Base-by-base conservation (phyloP, 1,284 basidiomycete genomes). In the Tranzscheliella williamsii region DNA sequence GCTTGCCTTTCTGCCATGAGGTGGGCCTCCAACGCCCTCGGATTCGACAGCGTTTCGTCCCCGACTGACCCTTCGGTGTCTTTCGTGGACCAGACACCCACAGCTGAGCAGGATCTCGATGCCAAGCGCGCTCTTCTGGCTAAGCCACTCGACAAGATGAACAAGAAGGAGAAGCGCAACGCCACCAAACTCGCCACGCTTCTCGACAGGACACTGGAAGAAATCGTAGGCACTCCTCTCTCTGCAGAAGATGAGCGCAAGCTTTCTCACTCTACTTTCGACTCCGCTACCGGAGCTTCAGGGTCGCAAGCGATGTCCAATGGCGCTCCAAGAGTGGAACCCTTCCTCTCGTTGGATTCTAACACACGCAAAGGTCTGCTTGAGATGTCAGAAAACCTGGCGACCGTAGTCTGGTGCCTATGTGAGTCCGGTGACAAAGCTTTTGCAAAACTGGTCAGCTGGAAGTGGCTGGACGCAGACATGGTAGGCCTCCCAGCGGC, bases 131-230 rank as follows among this genome's bases (percentile, higher is more conserved):
- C 56, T 5, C 45, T 66, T 4, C 46, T 67, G 11, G 38, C 64
- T 15, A 75, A 73, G 49, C 64, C 72, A 11, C 40, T 67, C 38
- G 75, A 73, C 16, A 46, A 75, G 44, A 71, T 77, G 72, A 77
- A 77, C 55, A 66, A 70, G 32, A 77, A 77, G 58, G 70, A 77
- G 41, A 70, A 62, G 42, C 44, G 75, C 12, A 72, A 71, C 32
- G 67, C 68, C 4, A 56, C 72, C 22, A 75, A 72, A 33, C 50
- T 72, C n/a, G 58, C 55, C 2, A 47, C 58, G 13, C 35, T 38
- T 15, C 47, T 66, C 7, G 70, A 62, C 20, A 65, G 55, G 34
- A 39, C 44, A 2, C 37, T 66, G 24, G 58, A 62, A 8, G 38
- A 47, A 13, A 27, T 57, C 5, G 54, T 52, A 16, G 58, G 54